phyloP scores from a whole-genome alignment of 352 stramenopile species.

The Thalassiosira oceanica region DNA sequence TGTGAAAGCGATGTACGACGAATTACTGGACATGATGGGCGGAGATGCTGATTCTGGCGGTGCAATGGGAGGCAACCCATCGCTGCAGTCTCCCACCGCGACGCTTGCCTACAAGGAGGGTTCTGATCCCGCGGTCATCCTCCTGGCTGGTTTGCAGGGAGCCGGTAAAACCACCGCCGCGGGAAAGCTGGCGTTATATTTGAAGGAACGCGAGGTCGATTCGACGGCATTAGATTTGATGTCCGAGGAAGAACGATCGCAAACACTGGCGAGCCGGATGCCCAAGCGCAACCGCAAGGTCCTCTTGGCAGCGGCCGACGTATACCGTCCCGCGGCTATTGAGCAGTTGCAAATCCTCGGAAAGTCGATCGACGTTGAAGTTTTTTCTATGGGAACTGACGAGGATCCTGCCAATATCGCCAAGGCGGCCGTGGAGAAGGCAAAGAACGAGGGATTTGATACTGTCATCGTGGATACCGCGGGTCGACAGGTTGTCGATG shows the following conservation, averaged over 20 bases:
- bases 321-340: constrained; percentile 85
- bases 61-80: constrained; percentile 10
- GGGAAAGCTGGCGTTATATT: constrained; percentile 83
- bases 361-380: constrained; percentile 74
- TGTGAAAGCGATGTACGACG: constrained; percentile 88
- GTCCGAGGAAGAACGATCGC: constrained; percentile 42
- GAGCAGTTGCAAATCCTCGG: constrained; percentile 84
- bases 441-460: constrained; percentile 77
- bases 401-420: constrained; percentile 82
- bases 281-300: constrained; percentile 74
- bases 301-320: constrained; percentile 82
- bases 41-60: constrained; percentile 42
- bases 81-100: constrained; percentile 44
- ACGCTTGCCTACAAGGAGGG: constrained; percentile 38
- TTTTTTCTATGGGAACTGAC: constrained; percentile 78
- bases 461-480: constrained; percentile 86
- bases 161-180: constrained; percentile 84
- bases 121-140: constrained; percentile 74
- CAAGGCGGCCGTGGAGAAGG: constrained; percentile 63
- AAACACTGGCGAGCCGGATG: constrained; percentile 45
- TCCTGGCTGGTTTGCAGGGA: constrained; percentile 84
- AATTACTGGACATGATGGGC: constrained; percentile 85
- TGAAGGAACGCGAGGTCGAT: constrained; percentile 77
- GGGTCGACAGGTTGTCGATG: constrained; percentile 83
- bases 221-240: constrained; percentile 40